phyloP scores from a whole-genome alignment of 2,329 filamentous ascomycete genomes.

The Fusarium sp. region DNA sequence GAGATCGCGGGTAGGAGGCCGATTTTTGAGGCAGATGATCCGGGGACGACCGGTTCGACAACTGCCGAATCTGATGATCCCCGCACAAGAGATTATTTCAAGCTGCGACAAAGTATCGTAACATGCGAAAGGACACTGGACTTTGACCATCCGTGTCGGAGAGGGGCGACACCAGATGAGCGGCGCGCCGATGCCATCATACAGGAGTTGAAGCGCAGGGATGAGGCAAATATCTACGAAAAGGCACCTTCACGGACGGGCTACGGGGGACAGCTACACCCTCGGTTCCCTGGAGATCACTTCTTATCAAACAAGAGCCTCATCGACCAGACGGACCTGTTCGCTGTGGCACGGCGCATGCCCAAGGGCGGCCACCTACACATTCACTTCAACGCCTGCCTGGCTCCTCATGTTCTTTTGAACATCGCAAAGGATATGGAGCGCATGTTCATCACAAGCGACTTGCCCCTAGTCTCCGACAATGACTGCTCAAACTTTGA shows the following conservation, averaged over 20 bases:
- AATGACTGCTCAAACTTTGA: constrained; percentile 59
- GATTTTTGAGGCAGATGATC: not conserved
- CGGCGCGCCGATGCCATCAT: constrained; percentile 54
- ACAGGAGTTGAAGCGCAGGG: constrained; percentile 51
- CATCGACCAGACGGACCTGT: constrained; percentile 68
- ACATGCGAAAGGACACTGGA: constrained; percentile 51
- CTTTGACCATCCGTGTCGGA: constrained; percentile 56
- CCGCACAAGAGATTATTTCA: constrained; percentile 46
- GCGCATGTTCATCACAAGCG: constrained; percentile 77
- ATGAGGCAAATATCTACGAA: constrained; percentile 53
- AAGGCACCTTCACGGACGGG: constrained; percentile 49
- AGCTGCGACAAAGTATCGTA: constrained; percentile 46
- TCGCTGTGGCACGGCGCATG: constrained; percentile 67
- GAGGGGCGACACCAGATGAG: constrained; percentile 51
- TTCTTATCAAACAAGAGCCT: constrained; percentile 67
- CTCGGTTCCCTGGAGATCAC: constrained; percentile 64
- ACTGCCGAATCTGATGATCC: constrained; percentile 13
- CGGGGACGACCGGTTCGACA: not conserved
- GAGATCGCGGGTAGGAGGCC: constrained; percentile 28
- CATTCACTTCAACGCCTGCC: constrained; percentile 82
- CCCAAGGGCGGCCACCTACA: constrained; percentile 82
- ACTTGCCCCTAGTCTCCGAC: constrained; percentile 57
- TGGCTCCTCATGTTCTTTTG: constrained; percentile 71
- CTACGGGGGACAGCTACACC: constrained; percentile 58
- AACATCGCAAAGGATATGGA: constrained; percentile 65